A percentile compares a stretch with the other conserved stretches of the same genome.
Conservation (phyloP, 176 grass and related monocot genomes). For the Poa pratensis region DNA sequence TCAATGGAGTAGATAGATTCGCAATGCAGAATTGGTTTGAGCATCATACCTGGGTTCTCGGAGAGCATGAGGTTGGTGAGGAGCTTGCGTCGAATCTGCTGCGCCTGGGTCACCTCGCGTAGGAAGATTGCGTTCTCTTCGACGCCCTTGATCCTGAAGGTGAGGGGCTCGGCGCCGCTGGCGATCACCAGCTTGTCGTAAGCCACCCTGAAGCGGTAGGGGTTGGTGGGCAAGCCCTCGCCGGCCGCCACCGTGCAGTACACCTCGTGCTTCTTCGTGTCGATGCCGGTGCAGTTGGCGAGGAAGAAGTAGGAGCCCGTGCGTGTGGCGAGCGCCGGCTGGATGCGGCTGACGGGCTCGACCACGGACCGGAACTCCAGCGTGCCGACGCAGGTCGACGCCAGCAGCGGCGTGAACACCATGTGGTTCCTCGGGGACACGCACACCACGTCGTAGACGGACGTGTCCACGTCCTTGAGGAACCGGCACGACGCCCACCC, state of each 20-base stretch:
- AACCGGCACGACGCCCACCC: slow-evolving; percentile 92
- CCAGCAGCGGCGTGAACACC: slow-evolving; percentile 96
- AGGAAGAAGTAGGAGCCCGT: slow-evolving; percentile 86
- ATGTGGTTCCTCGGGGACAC: slow-evolving; percentile 95
- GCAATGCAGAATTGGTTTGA: neutral
- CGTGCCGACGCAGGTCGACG: slow-evolving; percentile 88
- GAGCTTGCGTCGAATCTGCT: slow-evolving; percentile 87
- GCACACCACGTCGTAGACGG: slow-evolving; percentile 85
- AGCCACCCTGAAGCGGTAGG: slow-evolving; percentile 76
- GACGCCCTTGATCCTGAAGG: slow-evolving; percentile 94
- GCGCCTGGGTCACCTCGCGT: slow-evolving; percentile 86
- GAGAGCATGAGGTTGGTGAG: slow-evolving; percentile 94
- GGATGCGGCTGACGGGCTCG: slow-evolving; percentile 89
- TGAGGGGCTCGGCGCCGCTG: slow-evolving; percentile 79
- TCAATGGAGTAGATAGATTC: neutral
- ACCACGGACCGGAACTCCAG: slow-evolving; percentile 92
- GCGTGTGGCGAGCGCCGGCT: slow-evolving; percentile 64
- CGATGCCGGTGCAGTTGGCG: slow-evolving; percentile 62
- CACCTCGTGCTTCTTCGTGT: slow-evolving; percentile 74
- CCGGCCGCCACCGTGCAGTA: slow-evolving; percentile 53
- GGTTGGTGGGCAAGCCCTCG: slow-evolving; percentile 47
- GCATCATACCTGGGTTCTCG: slow-evolving; percentile 68
- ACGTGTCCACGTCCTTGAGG: slow-evolving; percentile 80
- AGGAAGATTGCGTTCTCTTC: slow-evolving; percentile 85
- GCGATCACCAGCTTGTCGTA: slow-evolving; percentile 99